Conservation (phyloP, 202 grass and related monocot species). For the Elaeis oleifera region DNA sequence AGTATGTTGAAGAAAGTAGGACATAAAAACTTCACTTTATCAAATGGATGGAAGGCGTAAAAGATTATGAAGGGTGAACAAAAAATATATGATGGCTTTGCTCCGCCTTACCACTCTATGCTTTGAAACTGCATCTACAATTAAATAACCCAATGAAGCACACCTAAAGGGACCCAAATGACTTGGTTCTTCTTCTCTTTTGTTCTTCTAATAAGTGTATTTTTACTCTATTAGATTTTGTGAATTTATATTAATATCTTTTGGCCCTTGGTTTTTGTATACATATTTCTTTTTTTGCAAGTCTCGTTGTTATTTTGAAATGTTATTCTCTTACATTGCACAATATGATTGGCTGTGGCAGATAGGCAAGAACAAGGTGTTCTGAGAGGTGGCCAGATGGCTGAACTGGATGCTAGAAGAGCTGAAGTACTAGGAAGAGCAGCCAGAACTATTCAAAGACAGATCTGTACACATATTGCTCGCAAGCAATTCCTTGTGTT, state of each 20-base stretch:
- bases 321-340: not conserved
- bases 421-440: constrained; percentile 73
- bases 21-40: not conserved
- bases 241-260: constrained; percentile 7
- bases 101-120: constrained; percentile 7
- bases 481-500: constrained; percentile 68
- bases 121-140: not conserved
- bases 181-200: too few species aligned
- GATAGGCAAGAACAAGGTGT: constrained; percentile 94
- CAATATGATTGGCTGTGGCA: constrained; percentile 28
- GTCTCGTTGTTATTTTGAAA: too few species aligned
- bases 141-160: constrained; percentile 7
- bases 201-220: too few species aligned
- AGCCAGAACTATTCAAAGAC: constrained; percentile 72
- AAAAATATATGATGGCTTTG: constrained; percentile 1
- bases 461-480: constrained; percentile 67
- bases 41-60: constrained; percentile 6
- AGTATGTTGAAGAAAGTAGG: constrained; percentile 1
- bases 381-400: constrained; percentile 97
- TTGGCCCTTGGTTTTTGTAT: constrained; percentile 10
- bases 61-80: not conserved
- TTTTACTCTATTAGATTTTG: not conserved
- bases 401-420: constrained; percentile 94
- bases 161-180: not conserved
- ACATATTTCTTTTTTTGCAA: constrained; percentile 8